These are phyloP conservation scores for Talaromyces sp. DNA, from an alignment of 2,329 filamentous ascomycete species.

Conservation along the genomic window DNA sequence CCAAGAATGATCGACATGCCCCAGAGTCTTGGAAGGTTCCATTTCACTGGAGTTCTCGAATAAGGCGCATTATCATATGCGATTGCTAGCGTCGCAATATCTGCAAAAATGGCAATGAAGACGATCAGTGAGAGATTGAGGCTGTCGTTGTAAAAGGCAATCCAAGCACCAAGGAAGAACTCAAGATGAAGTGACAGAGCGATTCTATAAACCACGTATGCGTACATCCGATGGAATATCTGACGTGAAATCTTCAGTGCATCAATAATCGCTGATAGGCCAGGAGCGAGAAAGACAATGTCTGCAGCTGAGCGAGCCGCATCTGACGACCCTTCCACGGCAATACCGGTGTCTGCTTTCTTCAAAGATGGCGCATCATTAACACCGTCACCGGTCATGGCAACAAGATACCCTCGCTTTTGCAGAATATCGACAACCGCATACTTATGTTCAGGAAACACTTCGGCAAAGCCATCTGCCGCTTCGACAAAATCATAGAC, in stretches of 20 bases:
- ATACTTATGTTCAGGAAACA: slow-evolving; percentile 95
- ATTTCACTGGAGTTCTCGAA: slow-evolving; percentile 83
- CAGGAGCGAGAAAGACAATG: slow-evolving; percentile 89
- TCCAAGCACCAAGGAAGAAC: slow-evolving; percentile 89
- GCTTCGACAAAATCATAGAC: slow-evolving; percentile 95
- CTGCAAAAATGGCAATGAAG: slow-evolving; percentile 92
- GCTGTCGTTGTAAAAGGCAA: slow-evolving; percentile 78
- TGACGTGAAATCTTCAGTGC: slow-evolving; percentile 89
- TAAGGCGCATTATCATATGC: slow-evolving; percentile 91
- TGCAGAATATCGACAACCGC: slow-evolving; percentile 90
- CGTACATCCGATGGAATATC: slow-evolving; percentile 96
- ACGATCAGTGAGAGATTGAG: slow-evolving; percentile 85
- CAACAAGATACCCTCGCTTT: slow-evolving; percentile 88
- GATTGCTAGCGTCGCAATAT: slow-evolving; percentile 87
- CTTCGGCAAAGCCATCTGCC: slow-evolving; percentile 90
- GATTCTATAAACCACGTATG: slow-evolving; percentile 93
- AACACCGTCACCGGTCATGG: slow-evolving; percentile 77
- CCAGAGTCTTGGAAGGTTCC: slow-evolving; percentile 93
- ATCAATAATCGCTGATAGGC: slow-evolving; percentile 88
- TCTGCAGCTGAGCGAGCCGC: slow-evolving; percentile 87
- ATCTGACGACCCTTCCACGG: slow-evolving; percentile 87
- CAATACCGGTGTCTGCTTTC: slow-evolving; percentile 86
- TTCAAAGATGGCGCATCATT: slow-evolving; percentile 55
- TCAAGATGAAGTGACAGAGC: slow-evolving; percentile 86
- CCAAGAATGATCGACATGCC: slow-evolving; percentile 85